Conservation (phyloP, 176 grass and related monocot genomes). For the Carex kokanica region DNA sequence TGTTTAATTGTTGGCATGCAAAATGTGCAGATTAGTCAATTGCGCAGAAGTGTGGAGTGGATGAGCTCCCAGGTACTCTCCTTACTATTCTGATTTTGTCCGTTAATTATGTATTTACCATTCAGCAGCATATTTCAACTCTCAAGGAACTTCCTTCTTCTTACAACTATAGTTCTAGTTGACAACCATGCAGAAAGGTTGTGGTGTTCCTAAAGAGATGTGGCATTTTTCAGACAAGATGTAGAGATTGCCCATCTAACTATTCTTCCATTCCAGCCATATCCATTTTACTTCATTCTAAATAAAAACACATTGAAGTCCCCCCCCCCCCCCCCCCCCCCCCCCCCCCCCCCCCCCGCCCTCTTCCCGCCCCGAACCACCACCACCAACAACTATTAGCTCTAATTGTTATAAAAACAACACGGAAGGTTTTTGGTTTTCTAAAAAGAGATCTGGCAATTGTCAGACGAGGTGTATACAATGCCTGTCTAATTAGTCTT, state of each 20-base stretch:
- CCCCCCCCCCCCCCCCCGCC: no score
- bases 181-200: neutral
- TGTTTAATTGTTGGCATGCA: neutral
- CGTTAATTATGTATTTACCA: neutral
- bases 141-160: neutral
- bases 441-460: neutral
- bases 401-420: neutral
- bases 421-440: neutral
- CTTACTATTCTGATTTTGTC: neutral
- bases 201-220: neutral
- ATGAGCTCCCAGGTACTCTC: conserved; percentile 70
- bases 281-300: neutral
- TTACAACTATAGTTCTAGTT: neutral
- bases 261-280: neutral
- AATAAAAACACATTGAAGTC: no score
- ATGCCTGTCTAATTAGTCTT: neutral
- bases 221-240: neutral
- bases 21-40: conserved; percentile 55
- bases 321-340: no score
- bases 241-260: neutral
- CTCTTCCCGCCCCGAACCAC: no score
- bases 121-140: neutral
- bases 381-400: neutral
- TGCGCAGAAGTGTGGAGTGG: conserved; percentile 73
- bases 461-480: neutral